Evolutionary conservation across 169 alveolate genomes (phyloP).

Genomic region (Plasmodium malariae): DNA sequence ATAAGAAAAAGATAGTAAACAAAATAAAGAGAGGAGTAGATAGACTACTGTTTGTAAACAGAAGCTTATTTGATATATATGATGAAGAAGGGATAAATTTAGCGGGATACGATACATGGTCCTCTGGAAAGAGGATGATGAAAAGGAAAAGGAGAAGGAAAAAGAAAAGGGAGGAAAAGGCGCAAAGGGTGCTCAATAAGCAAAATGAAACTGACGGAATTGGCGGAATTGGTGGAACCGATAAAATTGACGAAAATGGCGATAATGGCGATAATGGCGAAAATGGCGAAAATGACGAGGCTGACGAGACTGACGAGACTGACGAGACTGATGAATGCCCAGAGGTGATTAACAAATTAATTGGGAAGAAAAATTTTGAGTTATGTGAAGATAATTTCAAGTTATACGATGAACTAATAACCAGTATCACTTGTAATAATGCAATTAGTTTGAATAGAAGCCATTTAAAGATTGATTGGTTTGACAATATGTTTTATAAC

Average conservation of each 20-base stretch:
- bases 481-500: constrained; percentile 7
- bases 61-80: constrained; percentile 1
- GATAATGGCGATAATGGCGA: too few species aligned
- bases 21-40: constrained; percentile 17
- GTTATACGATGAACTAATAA: neutral
- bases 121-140: neutral
- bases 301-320: too few species aligned
- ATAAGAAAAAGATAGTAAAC: neutral
- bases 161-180: neutral
- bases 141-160: neutral
- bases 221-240: too few species aligned
- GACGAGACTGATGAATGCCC: constrained; percentile 3
- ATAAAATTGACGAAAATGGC: too few species aligned
- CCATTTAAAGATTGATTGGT: neutral
- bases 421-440: neutral
- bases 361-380: neutral
- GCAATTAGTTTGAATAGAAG: neutral
- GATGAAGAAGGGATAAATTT: neutral
- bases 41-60: constrained; percentile 27
- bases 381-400: neutral
- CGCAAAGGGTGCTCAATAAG: too few species aligned
- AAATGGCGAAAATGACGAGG: too few species aligned
- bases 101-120: neutral
- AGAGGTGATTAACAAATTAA: constrained; percentile 12
- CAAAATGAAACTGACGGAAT: too few species aligned